Percentiles rank a stretch among this genome's conserved stretches.
Conservation (phyloP, 495 filamentous ascomycete species). For the Lepidopterella palustris region DNA sequence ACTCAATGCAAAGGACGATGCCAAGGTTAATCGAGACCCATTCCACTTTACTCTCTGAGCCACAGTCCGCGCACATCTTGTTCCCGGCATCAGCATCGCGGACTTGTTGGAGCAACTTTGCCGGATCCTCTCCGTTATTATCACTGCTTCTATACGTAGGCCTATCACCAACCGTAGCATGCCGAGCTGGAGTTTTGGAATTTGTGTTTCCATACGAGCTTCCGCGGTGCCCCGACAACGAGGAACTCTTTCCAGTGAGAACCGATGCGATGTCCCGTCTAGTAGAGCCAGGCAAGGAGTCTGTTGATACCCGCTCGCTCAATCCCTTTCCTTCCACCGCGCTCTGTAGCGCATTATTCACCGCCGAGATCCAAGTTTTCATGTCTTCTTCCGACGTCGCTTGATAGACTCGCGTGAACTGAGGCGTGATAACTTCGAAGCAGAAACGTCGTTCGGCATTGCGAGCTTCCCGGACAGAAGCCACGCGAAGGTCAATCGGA, state of each 20-base stretch:
- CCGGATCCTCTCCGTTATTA: constrained; percentile 72
- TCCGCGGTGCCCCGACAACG: constrained; percentile 55
- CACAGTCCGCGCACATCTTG: constrained; percentile 91
- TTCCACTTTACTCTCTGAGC: constrained; percentile 83
- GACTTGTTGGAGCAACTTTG: constrained; percentile 76
- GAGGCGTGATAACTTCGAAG: constrained; percentile 96
- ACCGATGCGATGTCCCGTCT: constrained; percentile 83
- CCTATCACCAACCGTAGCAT: constrained; percentile 84
- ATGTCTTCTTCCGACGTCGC: constrained; percentile 97
- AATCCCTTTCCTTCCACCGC: constrained; percentile 76
- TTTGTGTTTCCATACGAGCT: constrained; percentile 46
- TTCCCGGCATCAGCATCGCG: constrained; percentile 91
- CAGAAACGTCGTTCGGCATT: constrained; percentile 94
- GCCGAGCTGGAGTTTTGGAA: constrained; percentile 58
- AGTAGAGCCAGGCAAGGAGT: constrained; percentile 42
- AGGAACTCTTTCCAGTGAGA: constrained; percentile 87
- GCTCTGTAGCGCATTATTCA: constrained; percentile 95
- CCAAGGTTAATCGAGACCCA: constrained; percentile 99
- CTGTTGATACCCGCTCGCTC: constrained; percentile 42
- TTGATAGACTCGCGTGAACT: constrained; percentile 95
- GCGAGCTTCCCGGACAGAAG: constrained; percentile 90
- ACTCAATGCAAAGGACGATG: constrained; percentile 96
- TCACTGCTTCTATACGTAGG: constrained; percentile 63
- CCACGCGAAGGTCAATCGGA: constrained; percentile 93
- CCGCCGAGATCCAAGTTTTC: constrained; percentile 91